Conservation (phyloP, 345 rosid genomes). For the Salix suchowensis region DNA sequence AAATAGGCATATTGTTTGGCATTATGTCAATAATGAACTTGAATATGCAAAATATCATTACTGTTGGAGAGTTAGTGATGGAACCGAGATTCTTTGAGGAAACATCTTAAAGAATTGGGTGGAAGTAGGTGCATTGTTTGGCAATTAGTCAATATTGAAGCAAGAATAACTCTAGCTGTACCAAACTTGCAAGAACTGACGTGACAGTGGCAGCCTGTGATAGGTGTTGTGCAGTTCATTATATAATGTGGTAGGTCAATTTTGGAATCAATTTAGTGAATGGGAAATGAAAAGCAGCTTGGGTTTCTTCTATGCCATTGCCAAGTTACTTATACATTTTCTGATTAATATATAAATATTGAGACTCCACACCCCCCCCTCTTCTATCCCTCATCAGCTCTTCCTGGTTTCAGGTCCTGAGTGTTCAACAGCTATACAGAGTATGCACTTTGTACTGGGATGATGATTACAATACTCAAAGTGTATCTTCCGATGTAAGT, state of each 20-base stretch:
- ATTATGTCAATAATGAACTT: not conserved
- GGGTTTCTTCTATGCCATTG: not conserved
- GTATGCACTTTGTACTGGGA: constrained; percentile 23
- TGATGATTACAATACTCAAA: constrained; percentile 19
- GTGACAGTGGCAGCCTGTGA: not conserved
- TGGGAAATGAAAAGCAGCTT: not conserved
- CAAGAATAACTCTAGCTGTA: not conserved
- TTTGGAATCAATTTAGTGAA: not conserved
- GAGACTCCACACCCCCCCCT: not conserved
- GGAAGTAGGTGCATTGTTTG: not conserved
- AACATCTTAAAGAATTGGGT: not conserved
- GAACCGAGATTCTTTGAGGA: not conserved
- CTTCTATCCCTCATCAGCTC: not conserved
- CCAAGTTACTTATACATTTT: not conserved
- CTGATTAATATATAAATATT: not conserved
- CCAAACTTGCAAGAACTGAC: not conserved
- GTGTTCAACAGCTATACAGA: constrained; percentile 18
- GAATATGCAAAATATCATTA: not conserved
- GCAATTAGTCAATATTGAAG: not conserved
- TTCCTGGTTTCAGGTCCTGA: constrained; percentile 17
- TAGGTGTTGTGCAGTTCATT: not conserved
- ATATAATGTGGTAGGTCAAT: not conserved
- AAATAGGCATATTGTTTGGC: not conserved
- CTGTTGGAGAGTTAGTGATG: not conserved
- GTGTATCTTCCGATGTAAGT: constrained; percentile 28